Evolutionary conservation across 1,284 basidiomycete genomes (phyloP), one percentile per base, ranked within the genome.

Genomic region (Paramarasmius palmivorus): DNA sequence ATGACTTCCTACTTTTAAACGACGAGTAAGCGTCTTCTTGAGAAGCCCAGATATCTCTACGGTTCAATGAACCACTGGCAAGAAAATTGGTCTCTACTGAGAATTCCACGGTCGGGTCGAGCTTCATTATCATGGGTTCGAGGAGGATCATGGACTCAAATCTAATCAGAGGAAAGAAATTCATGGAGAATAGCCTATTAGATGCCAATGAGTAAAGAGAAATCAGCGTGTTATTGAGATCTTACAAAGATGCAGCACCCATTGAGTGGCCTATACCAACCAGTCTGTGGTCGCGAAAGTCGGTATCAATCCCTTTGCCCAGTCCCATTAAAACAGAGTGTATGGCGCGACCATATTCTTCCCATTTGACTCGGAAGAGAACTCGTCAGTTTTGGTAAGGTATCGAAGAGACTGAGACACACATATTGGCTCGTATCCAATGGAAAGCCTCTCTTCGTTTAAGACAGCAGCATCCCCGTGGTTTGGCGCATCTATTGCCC

Each of bases 401-500:
- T 32, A 14, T 38, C 10, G 6, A 17, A 1, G 44, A 37, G 20
- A 20, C 39, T 9, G n/a, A 19, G 3, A 74, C 75, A 49, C 54
- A 79, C 76, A 79, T 14, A 70, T 55, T 4, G 67, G 65, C 17
- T 71, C 68, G 55, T 78, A 79, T 1, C 75, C 77, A 55, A 63
- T 68, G 42, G 63, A 60, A 54, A 82, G 61, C 2, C 59, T 56
- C 32, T 73, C 57, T 56, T 79, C 79, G 56, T 83, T 84, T 52
- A 82, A 54, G 1, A 72, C 58, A 2, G 75, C 79, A 0, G 79
- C 73, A 41, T 81, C 79, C 2, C 82, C 81, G 56, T 82, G 79
- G 60, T 83, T 83, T 1, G 79, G 77, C 34, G 72, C 73, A 50
- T 83, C 82, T 17, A 84, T 73, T 3, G 73, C 64, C 81, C 80